These are phyloP conservation scores for Microthlaspi erraticum DNA, from an alignment of 345 rosid genomes.

Conservation along the genomic window DNA sequence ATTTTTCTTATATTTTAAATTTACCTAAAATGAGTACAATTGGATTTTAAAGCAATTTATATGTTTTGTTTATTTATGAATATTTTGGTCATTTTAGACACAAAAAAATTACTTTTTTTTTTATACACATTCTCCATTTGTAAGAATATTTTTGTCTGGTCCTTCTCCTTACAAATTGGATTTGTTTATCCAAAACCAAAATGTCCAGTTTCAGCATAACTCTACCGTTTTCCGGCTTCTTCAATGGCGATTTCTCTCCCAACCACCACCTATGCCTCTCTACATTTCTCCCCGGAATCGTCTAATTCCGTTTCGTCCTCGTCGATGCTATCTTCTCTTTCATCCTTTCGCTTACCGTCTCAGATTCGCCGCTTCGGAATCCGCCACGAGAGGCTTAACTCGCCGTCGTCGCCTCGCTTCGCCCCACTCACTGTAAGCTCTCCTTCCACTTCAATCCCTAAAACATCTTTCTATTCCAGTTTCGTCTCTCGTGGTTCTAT, in stretches of 20 bases:
- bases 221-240: background rate
- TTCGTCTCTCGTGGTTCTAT: background rate
- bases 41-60: too few relatives aligned
- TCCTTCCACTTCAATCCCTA: background rate
- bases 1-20: too few relatives aligned
- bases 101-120: too few relatives aligned
- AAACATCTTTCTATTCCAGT: background rate
- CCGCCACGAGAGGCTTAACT: conserved; percentile 26
- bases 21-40: too few relatives aligned
- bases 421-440: conserved; percentile 42
- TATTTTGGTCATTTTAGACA: too few relatives aligned
- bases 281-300: conserved; percentile 23
- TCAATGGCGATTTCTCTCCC: conserved; percentile 64
- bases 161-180: conserved; percentile 34
- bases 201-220: background rate
- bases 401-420: conserved; percentile 44
- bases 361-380: conserved; percentile 45
- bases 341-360: conserved; percentile 45
- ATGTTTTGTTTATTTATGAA: too few relatives aligned
- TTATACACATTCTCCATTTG: too few relatives aligned
- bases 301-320: conserved; percentile 23
- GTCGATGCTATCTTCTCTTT: conserved; percentile 40
- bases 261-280: conserved; percentile 44
- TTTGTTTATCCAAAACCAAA: conserved; percentile 18
- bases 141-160: background rate